phyloP scores from a whole-genome alignment of 306 rosid genomes.

The Sphenostylis stenocarpa region DNA sequence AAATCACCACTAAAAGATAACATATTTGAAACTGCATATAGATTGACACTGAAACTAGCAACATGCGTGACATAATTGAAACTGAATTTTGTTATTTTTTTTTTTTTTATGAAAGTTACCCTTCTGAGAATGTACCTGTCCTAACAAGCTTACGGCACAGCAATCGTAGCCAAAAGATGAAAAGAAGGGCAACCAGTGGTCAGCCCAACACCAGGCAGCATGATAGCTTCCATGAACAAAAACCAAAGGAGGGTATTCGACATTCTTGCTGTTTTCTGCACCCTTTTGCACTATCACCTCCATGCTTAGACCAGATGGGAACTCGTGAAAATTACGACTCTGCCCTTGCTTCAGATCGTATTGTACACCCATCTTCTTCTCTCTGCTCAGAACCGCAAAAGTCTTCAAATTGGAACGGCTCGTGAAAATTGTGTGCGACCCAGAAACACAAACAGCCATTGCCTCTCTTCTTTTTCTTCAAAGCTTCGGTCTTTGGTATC shows the following conservation, averaged over 20 bases:
- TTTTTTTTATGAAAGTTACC: background rate
- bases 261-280: slow-evolving; percentile 23
- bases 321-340: slow-evolving; percentile 72
- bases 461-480: background rate
- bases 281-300: slow-evolving; percentile 68
- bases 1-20: background rate
- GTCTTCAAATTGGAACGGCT: slow-evolving; percentile 35
- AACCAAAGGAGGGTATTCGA: slow-evolving; percentile 57
- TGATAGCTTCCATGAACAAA: slow-evolving; percentile 97
- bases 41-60: background rate
- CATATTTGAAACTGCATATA: background rate
- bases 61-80: background rate
- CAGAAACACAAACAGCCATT: slow-evolving; percentile 44
- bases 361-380: slow-evolving; percentile 50
- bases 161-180: slow-evolving; percentile 75
- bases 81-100: background rate
- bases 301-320: slow-evolving; percentile 78
- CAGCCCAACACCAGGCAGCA: slow-evolving; percentile 97
- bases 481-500: slow-evolving; percentile 19
- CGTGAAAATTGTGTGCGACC: slow-evolving; percentile 13
- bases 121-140: slow-evolving; percentile 55
- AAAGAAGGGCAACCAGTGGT: slow-evolving; percentile 86
- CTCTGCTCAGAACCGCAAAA: slow-evolving; percentile 35
- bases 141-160: slow-evolving; percentile 78
- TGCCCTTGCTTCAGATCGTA: slow-evolving; percentile 68